A percentile compares a stretch with the other conserved stretches of the same genome.
These are phyloP conservation scores for Pyrenophora tritici-repentis DNA, from an alignment of 2,329 filamentous ascomycete species.

Conservation along the genomic window DNA sequence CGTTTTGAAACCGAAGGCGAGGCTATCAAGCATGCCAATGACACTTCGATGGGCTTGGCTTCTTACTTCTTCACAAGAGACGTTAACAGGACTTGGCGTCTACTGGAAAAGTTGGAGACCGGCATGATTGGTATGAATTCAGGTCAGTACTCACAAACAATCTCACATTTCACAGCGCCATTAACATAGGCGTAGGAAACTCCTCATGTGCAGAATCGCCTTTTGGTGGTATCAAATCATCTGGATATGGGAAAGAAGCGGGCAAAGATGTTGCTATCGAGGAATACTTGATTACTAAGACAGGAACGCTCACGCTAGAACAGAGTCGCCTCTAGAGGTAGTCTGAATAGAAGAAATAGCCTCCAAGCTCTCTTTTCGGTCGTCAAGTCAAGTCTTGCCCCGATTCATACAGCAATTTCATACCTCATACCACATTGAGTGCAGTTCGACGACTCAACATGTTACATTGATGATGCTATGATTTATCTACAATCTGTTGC, in stretches of 20 bases:
- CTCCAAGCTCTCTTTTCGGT: too few relatives aligned
- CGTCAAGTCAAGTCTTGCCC: too few relatives aligned
- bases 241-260: not conserved
- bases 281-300: not conserved
- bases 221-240: not conserved
- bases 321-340: not conserved
- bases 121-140: constrained; percentile 34
- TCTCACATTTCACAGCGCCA: too few relatives aligned
- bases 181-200: not conserved
- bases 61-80: constrained; percentile 13
- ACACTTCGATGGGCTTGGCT: constrained; percentile 51
- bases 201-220: not conserved
- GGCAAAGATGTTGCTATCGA: not conserved
- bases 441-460: not conserved
- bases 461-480: constrained; percentile 2
- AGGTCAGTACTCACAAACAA: constrained; percentile 7
- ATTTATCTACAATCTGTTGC: constrained; percentile 13
- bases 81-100: constrained; percentile 7
- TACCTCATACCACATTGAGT: too few relatives aligned
- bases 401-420: too few relatives aligned
- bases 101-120: constrained; percentile 17
- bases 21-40: constrained; percentile 54
- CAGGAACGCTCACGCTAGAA: not conserved
- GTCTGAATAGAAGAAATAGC: too few relatives aligned
- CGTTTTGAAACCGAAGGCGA: constrained; percentile 66